phyloP scores from a whole-genome alignment of 805 yeast species.

The Ogataea ramenticola region DNA sequence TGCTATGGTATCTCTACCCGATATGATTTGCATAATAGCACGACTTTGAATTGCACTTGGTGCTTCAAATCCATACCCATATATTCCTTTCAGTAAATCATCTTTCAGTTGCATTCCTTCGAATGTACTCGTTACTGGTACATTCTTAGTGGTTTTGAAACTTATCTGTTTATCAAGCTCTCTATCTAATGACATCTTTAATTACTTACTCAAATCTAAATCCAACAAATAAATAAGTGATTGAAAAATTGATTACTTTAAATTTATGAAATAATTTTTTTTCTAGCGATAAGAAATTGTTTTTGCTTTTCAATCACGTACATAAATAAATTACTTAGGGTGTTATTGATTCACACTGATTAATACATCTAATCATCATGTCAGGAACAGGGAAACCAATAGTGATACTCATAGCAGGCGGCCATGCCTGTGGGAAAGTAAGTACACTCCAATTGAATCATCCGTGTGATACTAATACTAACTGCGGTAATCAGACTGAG shows the following conservation, averaged over 20 bases:
- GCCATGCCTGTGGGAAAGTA: constrained; percentile 29
- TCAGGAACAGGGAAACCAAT: not conserved
- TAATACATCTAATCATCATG: no score
- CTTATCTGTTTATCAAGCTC: constrained; percentile 52
- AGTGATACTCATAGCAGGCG: constrained; percentile 24
- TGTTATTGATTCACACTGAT: no score
- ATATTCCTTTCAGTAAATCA: constrained; percentile 51
- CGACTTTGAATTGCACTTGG: constrained; percentile 98
- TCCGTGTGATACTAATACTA: no score
- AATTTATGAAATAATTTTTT: no score
- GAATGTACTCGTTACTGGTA: constrained; percentile 46
- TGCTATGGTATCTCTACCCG: constrained; percentile 92
- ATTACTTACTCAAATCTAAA: no score
- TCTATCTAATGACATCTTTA: constrained; percentile 55
- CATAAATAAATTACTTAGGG: no score
- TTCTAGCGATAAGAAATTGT: no score
- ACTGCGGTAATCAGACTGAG: constrained; percentile 16
- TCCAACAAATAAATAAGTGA: no score
- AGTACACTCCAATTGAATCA: no score
- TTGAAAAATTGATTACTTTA: no score
- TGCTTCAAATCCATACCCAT: constrained; percentile 87
- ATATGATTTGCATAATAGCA: constrained; percentile 91
- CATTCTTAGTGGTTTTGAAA: constrained; percentile 55
- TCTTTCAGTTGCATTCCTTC: constrained; percentile 73
- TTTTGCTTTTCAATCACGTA: no score